Percentiles rank a stretch among this genome's conserved stretches.
Evolutionary conservation across 2,329 filamentous ascomycete species (phyloP).

Genomic region (Exophiala oligosperma): DNA sequence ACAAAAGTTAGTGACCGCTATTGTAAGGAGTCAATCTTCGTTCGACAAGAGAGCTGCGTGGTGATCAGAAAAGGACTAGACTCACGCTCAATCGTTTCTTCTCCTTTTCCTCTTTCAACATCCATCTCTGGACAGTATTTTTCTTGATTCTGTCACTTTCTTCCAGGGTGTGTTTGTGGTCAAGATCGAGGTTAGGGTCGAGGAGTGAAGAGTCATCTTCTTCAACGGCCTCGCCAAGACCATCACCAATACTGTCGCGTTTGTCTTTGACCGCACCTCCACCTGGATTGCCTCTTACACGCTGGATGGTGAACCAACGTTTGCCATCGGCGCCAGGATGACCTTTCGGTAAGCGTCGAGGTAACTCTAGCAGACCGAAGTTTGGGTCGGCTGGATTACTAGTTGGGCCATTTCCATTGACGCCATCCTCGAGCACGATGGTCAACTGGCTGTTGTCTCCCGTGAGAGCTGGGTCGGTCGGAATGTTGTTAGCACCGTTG

Average conservation of each 20-base stretch:
- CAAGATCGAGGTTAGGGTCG: constrained; percentile 53
- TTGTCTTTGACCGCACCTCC: constrained; percentile 40
- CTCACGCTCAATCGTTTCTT: constrained; percentile 52
- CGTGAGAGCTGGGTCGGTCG: neutral
- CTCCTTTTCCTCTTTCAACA: constrained; percentile 65
- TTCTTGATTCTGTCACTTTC: constrained; percentile 80
- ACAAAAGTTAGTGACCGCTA: neutral
- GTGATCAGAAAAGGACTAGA: neutral
- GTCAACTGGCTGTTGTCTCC: constrained; percentile 31
- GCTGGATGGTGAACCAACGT: constrained; percentile 71
- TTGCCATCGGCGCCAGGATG: constrained; percentile 53
- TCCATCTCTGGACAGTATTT: constrained; percentile 69
- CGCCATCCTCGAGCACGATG: constrained; percentile 26
- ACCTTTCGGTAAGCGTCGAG: constrained; percentile 39
- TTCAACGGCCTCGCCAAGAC: constrained; percentile 55
- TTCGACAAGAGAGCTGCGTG: neutral
- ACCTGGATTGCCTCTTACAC: constrained; percentile 68
- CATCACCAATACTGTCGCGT: constrained; percentile 13
- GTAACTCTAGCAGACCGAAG: constrained; percentile 48
- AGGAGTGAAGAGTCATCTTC: constrained; percentile 40
- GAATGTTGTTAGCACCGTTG: constrained; percentile 28
- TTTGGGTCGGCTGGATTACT: constrained; percentile 20
- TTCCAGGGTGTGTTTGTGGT: constrained; percentile 72
- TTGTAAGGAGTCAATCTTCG: neutral
- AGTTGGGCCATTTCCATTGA: constrained; percentile 16